Evolutionary conservation across 257 asterid genomes (phyloP).

Genomic region (Rubia yunnanensis): DNA sequence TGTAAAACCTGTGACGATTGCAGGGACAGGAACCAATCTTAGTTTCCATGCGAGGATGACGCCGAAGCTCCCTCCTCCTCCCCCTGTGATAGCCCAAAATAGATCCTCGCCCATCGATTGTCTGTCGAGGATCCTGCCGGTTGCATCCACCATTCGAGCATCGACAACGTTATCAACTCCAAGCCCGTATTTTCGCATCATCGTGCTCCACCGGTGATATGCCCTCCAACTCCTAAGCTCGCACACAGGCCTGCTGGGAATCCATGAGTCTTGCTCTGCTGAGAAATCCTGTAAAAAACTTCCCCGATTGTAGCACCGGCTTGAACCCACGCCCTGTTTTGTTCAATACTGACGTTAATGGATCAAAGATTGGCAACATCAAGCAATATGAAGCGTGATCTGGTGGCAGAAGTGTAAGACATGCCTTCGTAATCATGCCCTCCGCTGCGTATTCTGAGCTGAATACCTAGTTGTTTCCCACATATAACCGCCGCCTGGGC

Average conservation of each 20-base stretch:
- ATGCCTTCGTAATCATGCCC: conserved; percentile 13
- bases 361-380: conserved; percentile 8
- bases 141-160: conserved; percentile 12
- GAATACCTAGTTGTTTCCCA: not conserved
- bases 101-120: conserved; percentile 11
- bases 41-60: conserved; percentile 7
- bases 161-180: conserved; percentile 15
- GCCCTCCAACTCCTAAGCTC: conserved; percentile 3
- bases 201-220: conserved; percentile 13
- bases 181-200: conserved; percentile 17
- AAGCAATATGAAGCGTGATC: conserved; percentile 6
- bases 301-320: conserved; percentile 22
- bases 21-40: conserved; percentile 5
- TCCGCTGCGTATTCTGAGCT: conserved; percentile 4
- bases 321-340: conserved; percentile 18
- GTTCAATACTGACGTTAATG: conserved; percentile 3
- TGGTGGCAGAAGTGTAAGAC: conserved; percentile 3
- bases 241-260: conserved; percentile 16
- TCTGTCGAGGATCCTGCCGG: conserved; percentile 8
- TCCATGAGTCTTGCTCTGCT: conserved; percentile 15
- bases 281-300: conserved; percentile 14
- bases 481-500: conserved; percentile 16
- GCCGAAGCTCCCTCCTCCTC: conserved; percentile 13
- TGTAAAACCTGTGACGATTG: conserved; percentile 8
- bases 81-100: conserved; percentile 13